A percentile compares a stretch with the other conserved stretches of the same genome.
Conservation (phyloP, 495 filamentous ascomycete genomes). For the Aspergillus cristatus region DNA sequence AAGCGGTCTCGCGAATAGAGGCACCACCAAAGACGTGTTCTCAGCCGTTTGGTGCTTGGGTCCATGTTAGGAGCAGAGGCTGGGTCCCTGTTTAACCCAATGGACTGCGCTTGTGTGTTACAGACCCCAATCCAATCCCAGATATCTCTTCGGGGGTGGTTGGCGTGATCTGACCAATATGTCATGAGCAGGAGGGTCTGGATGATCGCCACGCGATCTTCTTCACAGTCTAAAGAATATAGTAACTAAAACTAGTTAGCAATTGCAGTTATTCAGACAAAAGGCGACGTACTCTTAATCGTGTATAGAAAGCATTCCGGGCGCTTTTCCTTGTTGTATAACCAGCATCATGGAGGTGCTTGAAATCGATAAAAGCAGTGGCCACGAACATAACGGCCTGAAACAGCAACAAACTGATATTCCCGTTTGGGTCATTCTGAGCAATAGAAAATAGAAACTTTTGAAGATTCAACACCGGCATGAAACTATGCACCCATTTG, state of each 20-base stretch:
- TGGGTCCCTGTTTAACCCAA: slow-evolving; percentile 71
- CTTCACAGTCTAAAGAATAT: slow-evolving; percentile 79
- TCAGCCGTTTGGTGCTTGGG: slow-evolving; percentile 46
- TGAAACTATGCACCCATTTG: slow-evolving; percentile 77
- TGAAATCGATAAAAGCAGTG: slow-evolving; percentile 64
- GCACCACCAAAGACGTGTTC: slow-evolving; percentile 85
- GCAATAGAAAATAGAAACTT: slow-evolving; percentile 56
- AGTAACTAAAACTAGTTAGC: slow-evolving; percentile 37
- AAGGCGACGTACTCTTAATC: slow-evolving; percentile 50
- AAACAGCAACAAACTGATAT: slow-evolving; percentile 64
- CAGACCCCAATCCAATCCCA: slow-evolving; percentile 86
- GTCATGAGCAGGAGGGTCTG: slow-evolving; percentile 77
- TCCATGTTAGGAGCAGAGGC: slow-evolving; percentile 52
- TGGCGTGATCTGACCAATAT: slow-evolving; percentile 65
- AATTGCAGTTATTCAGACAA: neutral
- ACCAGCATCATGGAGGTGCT: slow-evolving; percentile 57
- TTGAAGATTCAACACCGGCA: slow-evolving; percentile 70
- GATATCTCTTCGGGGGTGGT: slow-evolving; percentile 62
- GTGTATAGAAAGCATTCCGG: slow-evolving; percentile 66
- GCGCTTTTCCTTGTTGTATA: slow-evolving; percentile 62
- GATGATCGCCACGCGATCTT: slow-evolving; percentile 66
- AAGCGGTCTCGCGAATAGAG: slow-evolving; percentile 83
- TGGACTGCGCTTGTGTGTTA: slow-evolving; percentile 70
- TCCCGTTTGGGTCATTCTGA: slow-evolving; percentile 50
- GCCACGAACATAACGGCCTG: slow-evolving; percentile 76